Conservation (phyloP, 1,284 basidiomycete species). For the Kwoniella shivajii region DNA sequence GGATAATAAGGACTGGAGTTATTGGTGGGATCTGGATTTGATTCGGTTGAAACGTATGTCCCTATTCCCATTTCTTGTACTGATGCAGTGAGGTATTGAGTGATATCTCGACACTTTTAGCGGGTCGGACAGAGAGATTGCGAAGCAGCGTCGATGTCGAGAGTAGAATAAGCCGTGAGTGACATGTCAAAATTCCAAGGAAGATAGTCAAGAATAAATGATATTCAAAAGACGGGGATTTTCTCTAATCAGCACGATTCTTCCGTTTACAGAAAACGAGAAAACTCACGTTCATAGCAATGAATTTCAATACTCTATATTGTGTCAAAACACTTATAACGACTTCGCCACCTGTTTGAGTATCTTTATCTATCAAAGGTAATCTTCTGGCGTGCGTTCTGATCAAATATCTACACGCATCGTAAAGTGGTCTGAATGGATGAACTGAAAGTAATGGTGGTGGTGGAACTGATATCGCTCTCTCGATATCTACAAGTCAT, state of each 20-base stretch:
- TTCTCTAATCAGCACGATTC: too few relatives aligned
- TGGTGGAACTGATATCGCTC: slow-evolving; percentile 84
- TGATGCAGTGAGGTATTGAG: slow-evolving; percentile 55
- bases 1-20: slow-evolving; percentile 74
- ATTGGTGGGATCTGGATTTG: slow-evolving; percentile 31
- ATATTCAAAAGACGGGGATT: too few relatives aligned
- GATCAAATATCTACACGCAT: slow-evolving; percentile 87
- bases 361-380: slow-evolving; percentile 89
- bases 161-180: not conserved
- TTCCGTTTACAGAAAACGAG: too few relatives aligned
- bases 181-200: too few relatives aligned
- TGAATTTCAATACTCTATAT: slow-evolving; percentile 97
- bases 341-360: slow-evolving; percentile 91
- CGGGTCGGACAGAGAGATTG: not conserved
- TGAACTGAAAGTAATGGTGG: slow-evolving; percentile 89
- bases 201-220: too few relatives aligned
- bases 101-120: slow-evolving; percentile 50
- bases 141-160: not conserved
- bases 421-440: slow-evolving; percentile 83
- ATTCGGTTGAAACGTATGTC: slow-evolving; percentile 69
- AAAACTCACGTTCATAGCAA: slow-evolving; percentile 92
- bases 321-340: slow-evolving; percentile 96
- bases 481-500: slow-evolving; percentile 78
- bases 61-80: slow-evolving; percentile 89
- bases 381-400: slow-evolving; percentile 93